Evolutionary conservation across 371 early-diverging fungal species (phyloP).

Genomic region (Nematocida sp.): DNA sequence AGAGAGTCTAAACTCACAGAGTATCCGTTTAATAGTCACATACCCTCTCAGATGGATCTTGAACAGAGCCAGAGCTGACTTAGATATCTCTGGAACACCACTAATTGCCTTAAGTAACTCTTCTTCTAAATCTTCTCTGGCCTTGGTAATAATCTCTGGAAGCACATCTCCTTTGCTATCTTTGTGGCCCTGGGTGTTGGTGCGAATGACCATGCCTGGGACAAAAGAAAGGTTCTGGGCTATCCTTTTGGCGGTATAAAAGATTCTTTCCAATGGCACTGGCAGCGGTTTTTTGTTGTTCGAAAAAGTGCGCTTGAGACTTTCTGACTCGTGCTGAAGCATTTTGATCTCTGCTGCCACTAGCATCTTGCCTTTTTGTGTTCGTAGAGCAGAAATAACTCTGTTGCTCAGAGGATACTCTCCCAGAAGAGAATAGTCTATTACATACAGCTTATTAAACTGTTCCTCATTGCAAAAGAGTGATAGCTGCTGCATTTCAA

Average conservation of each 20-base stretch:
- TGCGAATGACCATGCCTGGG: background rate
- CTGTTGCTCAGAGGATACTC: conserved; percentile 15
- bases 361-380: background rate
- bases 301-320: background rate
- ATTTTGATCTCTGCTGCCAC: conserved; percentile 12
- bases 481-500: conserved; percentile 48
- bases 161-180: conserved; percentile 18
- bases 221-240: background rate
- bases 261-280: conserved; percentile 28
- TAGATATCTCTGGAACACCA: conserved; percentile 12
- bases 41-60: conserved; percentile 31
- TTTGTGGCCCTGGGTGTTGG: background rate
- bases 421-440: conserved; percentile 1
- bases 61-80: conserved; percentile 28
- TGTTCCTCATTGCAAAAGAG: conserved; percentile 33
- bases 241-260: background rate
- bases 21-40: conserved; percentile 29
- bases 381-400: background rate
- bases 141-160: conserved; percentile 23
- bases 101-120: conserved; percentile 26
- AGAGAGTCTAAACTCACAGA: conserved; percentile 21
- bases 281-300: conserved; percentile 40
- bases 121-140: conserved; percentile 17
- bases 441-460: conserved; percentile 3
- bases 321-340: conserved; percentile 29